Conservation (phyloP, 225 moss, liverwort and hornwort genomes). For the Sphagnum tenellum region DNA sequence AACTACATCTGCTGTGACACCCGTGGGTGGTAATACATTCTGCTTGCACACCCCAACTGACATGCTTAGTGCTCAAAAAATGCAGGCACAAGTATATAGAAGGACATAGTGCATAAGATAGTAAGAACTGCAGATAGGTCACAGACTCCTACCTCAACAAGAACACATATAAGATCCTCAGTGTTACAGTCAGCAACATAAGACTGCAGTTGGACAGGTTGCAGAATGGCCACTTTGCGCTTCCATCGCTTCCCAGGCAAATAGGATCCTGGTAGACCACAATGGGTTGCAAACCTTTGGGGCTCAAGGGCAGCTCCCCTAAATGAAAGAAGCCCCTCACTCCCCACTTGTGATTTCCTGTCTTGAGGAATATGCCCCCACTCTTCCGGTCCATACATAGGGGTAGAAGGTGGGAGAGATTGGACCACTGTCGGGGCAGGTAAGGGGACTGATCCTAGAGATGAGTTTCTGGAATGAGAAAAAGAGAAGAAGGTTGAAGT, state of each 20-base stretch:
- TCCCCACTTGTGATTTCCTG: slow-evolving; percentile 68
- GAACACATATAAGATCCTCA: slow-evolving; percentile 91
- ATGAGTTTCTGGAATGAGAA: slow-evolving; percentile 67
- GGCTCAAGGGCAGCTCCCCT: slow-evolving; percentile 97
- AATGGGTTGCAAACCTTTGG: slow-evolving; percentile 84
- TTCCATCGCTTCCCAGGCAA: slow-evolving; percentile 97
- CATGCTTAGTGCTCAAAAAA: too few relatives aligned
- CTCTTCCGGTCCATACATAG: slow-evolving; percentile 78
- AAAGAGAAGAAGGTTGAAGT: slow-evolving; percentile 93
- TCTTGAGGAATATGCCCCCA: slow-evolving; percentile 78
- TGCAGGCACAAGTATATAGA: too few relatives aligned
- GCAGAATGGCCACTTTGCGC: slow-evolving; percentile 74
- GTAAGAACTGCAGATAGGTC: too few relatives aligned
- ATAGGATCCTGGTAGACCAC: slow-evolving; percentile 81
- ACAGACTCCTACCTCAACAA: slow-evolving; percentile 57
- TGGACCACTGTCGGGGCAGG: slow-evolving; percentile 31
- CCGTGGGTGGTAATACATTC: slow-evolving; percentile 72
- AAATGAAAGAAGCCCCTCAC: slow-evolving; percentile 95
- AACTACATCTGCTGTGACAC: slow-evolving; percentile 72
- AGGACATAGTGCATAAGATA: too few relatives aligned
- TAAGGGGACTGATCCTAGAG: slow-evolving; percentile 44
- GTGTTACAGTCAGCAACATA: slow-evolving; percentile 89
- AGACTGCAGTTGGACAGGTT: slow-evolving; percentile 85
- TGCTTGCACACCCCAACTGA: slow-evolving; percentile 9
- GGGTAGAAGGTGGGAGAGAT: slow-evolving; percentile 48